Conservation (phyloP, 768 basidiomycete genomes). For the Macrolepiota dolichaula region DNA sequence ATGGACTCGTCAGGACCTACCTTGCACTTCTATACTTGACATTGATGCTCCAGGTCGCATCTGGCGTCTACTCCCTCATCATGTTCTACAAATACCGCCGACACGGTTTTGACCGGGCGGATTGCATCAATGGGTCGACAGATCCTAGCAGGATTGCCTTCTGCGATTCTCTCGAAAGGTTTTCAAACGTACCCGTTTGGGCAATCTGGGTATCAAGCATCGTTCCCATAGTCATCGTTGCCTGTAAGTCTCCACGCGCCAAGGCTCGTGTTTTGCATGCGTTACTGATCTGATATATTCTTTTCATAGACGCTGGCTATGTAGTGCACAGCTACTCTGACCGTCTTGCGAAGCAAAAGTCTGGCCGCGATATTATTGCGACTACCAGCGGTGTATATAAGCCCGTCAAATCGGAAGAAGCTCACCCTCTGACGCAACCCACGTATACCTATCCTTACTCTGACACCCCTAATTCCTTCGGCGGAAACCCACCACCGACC, state of each 20-base stretch:
- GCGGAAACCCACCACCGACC: conserved; percentile 8
- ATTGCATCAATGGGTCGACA: conserved; percentile 27
- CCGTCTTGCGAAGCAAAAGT: conserved; percentile 26
- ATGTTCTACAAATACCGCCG: conserved; percentile 27
- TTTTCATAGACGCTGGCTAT: conserved; percentile 33
- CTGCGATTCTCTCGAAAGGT: conserved; percentile 26
- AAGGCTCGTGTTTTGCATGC: background rate
- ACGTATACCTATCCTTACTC: conserved; percentile 29
- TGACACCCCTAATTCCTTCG: conserved; percentile 26
- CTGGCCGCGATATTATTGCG: conserved; percentile 20
- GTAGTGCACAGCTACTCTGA: conserved; percentile 32
- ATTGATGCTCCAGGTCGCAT: conserved; percentile 27
- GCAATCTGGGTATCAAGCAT: conserved; percentile 27
- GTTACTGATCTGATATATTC: conserved; percentile 6
- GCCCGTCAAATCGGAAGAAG: conserved; percentile 25
- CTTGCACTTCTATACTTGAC: conserved; percentile 26
- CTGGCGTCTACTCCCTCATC: conserved; percentile 29
- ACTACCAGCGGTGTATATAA: conserved; percentile 21
- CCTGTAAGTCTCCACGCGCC: conserved; percentile 27
- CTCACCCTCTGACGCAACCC: conserved; percentile 24
- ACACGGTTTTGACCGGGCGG: conserved; percentile 15
- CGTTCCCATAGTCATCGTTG: conserved; percentile 34
- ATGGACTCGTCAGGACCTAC: conserved; percentile 31
- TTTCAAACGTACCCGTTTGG: conserved; percentile 24
- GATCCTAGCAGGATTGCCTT: conserved; percentile 21